Evolutionary conservation across 768 basidiomycete genomes (phyloP), one percentile per base, ranked within the genome.

Genomic region (Pulveroboletus sp.): DNA sequence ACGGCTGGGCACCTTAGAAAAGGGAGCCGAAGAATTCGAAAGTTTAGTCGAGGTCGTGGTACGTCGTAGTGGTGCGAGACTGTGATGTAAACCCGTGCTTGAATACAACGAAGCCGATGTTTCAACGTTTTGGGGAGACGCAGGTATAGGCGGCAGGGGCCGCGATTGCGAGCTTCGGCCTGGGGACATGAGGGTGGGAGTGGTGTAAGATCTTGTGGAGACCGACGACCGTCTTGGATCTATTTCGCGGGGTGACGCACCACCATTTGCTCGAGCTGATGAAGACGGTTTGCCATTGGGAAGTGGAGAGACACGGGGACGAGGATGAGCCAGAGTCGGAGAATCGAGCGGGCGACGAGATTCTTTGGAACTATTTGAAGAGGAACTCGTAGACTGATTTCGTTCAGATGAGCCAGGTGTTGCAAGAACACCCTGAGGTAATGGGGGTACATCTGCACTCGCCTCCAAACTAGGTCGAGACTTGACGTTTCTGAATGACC

Each of bases 111-210:
- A 52, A 21, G 60, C 57, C 1, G 62, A 56, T 15, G 47, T 43
- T 40, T 58, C 52, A 21, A 21, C 18, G 11, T 54, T 47, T 32
- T 59, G 62, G 15, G 60, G 69, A 11, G 69, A 67, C 24, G 65
- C 59, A 27, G 69, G 69, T 61, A 69, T 64, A 11, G 51, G 42
- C 52, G 64, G 38, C 50, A 64, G 38, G 41, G 56, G 58, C 42
- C 58, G 59, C 39, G 49, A 11, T 15, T 49, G 57, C 21, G 46
- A 17, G 32, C 36, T 54, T 52, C 54, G 51, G 17, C 57, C 57
- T 6, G 40, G 30, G 10, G 54, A 21, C 5, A 51, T 44, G 24
- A 52, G 57, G 36, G 32, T 32, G 6, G 61, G 36, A 18, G 46
- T 46, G 38, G 51, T 43, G 28, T 51, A 17, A 10, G 51, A 51